Evolutionary conservation across 202 grass and related monocot species (phyloP), one percentile per base, ranked within the genome.

Genomic region (Dendrocalamus latiflorus): DNA sequence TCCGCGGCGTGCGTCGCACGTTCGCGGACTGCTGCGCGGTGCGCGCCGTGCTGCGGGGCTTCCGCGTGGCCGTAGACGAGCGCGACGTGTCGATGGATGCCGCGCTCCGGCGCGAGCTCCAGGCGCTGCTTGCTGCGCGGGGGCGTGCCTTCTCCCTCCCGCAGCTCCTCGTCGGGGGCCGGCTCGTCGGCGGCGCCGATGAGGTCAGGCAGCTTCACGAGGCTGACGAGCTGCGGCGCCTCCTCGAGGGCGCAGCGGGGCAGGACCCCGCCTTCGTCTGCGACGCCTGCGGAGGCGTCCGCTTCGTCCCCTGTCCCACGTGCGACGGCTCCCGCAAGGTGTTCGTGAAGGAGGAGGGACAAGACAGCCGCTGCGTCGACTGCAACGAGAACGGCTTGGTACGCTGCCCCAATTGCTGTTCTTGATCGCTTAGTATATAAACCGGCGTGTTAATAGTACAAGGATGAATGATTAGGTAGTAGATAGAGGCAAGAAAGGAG

Each of bases 311-410:
- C 25, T 93, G 92, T 64, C 38, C 68, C 4, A 21, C 83, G 58
- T 97, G 92, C 76, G 78, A 73, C 30, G 92, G 95, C 9, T 89
- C 90, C 76, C 86, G 90, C 42, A 97, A 94, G 87, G 83, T 97
- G 28, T 97, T 97, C 63, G 60, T 90, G 20, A 82, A 97, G 92
- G 84, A 81, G 20, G 92, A 94, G 58, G 86, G 84, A 2, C 63
- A 38, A 33, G 65, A 80, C 77, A 41, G 76, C 60, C 86, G 90
- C 38, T 94, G 95, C 72, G 45, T 63, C 4, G 78, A 68, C 38
- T 97, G 95, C 89, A 97, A 93, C 17, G 95, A 97, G 86, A 97
- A 97, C 68, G 95, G 95, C 20, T 89, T 97, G 81, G 92, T 97
- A 89, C 90, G 92, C 59, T 97, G 95, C 78, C 21, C 84, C 73